Evolutionary conservation across 2,329 filamentous ascomycete species (phyloP).

Genomic region (Colletotrichum aenigma): DNA sequence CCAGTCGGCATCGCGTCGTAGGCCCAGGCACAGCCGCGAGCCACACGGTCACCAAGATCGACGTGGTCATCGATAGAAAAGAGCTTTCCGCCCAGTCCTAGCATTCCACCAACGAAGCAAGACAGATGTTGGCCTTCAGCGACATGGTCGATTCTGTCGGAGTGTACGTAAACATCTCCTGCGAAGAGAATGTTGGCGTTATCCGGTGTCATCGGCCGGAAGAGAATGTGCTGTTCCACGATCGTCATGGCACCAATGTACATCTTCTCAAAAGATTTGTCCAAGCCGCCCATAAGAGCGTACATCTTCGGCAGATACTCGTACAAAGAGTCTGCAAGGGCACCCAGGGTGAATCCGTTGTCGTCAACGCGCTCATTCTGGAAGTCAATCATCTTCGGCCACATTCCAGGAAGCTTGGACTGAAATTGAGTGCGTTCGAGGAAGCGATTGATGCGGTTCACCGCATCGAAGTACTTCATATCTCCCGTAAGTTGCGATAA

Average conservation of each 20-base stretch:
- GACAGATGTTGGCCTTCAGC: slow-evolving; percentile 49
- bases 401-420: slow-evolving; percentile 74
- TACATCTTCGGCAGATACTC: slow-evolving; percentile 51
- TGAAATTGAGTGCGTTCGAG: slow-evolving; percentile 68
- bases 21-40: slow-evolving; percentile 56
- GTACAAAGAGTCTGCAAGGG: slow-evolving; percentile 43
- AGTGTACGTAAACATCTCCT: slow-evolving; percentile 33
- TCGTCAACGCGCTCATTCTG: slow-evolving; percentile 46
- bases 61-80: slow-evolving; percentile 45
- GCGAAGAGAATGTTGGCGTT: slow-evolving; percentile 58
- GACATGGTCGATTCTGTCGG: slow-evolving; percentile 12
- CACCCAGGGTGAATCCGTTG: slow-evolving; percentile 39
- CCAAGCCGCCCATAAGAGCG: slow-evolving; percentile 61
- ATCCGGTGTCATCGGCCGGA: slow-evolving; percentile 66
- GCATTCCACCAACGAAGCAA: slow-evolving; percentile 56
- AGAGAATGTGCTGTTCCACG: slow-evolving; percentile 62
- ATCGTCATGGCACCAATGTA: slow-evolving; percentile 59
- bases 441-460: slow-evolving; percentile 69
- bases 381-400: slow-evolving; percentile 69
- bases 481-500: slow-evolving; percentile 76
- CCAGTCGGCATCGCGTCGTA: slow-evolving; percentile 52
- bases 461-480: slow-evolving; percentile 75
- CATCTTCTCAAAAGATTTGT: slow-evolving; percentile 60
- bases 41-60: slow-evolving; percentile 45
- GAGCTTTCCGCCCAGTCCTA: slow-evolving; percentile 52